Percentiles rank a stretch among this genome's conserved stretches.
phyloP scores from a whole-genome alignment of 768 basidiomycete species.

The Boletus subcaerulescens region DNA sequence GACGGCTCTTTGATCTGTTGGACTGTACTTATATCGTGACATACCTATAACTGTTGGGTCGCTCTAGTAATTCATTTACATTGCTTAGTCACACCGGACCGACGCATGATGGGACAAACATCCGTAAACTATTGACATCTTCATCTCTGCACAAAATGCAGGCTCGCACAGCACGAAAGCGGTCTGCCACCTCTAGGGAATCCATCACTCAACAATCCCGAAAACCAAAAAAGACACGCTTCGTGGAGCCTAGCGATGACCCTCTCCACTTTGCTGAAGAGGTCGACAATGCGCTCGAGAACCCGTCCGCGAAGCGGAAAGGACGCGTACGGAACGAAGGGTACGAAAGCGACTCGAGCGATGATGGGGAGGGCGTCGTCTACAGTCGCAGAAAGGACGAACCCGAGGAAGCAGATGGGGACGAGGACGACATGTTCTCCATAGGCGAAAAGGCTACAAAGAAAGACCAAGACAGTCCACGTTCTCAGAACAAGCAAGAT shows the following conservation, averaged over 20 bases:
- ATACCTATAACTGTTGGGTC: background rate
- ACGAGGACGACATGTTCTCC: conserved; percentile 82
- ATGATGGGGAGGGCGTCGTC: conserved; percentile 94
- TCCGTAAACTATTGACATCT: conserved; percentile 12
- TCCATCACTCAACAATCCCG: conserved; percentile 29
- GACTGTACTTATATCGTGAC: background rate
- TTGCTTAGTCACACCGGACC: background rate
- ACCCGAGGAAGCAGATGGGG: conserved; percentile 54
- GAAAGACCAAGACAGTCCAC: conserved; percentile 37
- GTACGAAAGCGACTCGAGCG: conserved; percentile 92
- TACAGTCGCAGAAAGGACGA: conserved; percentile 62
- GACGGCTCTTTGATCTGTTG: conserved; percentile 7
- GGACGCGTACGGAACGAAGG: conserved; percentile 81
- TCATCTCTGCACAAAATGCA: conserved; percentile 28
- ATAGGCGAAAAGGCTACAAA: conserved; percentile 58
- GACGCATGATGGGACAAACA: conserved; percentile 16
- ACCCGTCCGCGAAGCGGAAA: conserved; percentile 56
- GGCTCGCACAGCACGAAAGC: conserved; percentile 40
- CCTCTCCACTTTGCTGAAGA: conserved; percentile 74
- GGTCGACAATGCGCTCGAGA: conserved; percentile 72
- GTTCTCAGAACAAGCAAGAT: conserved; percentile 59
- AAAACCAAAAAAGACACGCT: conserved; percentile 67
- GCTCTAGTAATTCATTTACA: background rate
- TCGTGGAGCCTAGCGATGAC: conserved; percentile 74
- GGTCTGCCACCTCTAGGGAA: conserved; percentile 39